Base-by-base conservation (phyloP, 1,284 basidiomycete genomes). In the Boletellus deceptivus region DNA sequence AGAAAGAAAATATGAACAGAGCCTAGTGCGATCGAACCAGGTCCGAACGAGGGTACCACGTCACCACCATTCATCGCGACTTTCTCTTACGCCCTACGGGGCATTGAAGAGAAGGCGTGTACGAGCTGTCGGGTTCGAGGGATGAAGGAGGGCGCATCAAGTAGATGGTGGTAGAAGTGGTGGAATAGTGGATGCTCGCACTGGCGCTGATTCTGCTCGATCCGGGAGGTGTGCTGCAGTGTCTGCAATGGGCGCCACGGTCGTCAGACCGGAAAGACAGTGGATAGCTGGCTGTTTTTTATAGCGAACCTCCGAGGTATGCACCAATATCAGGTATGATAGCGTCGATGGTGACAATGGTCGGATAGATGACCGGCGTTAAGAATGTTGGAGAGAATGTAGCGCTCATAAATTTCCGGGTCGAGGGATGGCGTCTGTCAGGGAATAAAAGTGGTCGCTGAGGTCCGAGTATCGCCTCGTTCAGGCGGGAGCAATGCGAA, bases 41-140 rank as follows among this genome's bases (percentile, higher is more conserved):
- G 33, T 40, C 43, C 10, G 8, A 27, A 38, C 0, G 29, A 42
- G 34, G 42, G 55, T 39, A 38, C n/a, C 34, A 5, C 8, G 6
- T 38, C 3, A n/a, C 47, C 50, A 55, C 48, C 62, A 55, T 42
- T n/a, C 39, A 57, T 46, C 1, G 25, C 38, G 20, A 49, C 50
- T 48, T 38, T 39, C 44, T 49, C 56, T 55, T 33, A 59, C 47
- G 52, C 55, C 60, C 58, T 55, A 34, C 50, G 40, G 60, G 58
- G 46, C 43, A 11, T 52, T 49, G 27, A 55, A 61, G 55, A 59
- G 7, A 40, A 36, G 43, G 50, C 3, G 38, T 52, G 20, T 46
- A 31, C 35, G 42, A 43, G 49, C 50, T 48, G 10, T 36, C 39
- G 42, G 14, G 4, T 13, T 31, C 11, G 2, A 18, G 4, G n/a